A percentile compares a stretch with the other conserved stretches of the same genome.
Evolutionary conservation across 225 moss, liverwort and hornwort species (phyloP).

Genomic region (Marchantia polymorpha): DNA sequence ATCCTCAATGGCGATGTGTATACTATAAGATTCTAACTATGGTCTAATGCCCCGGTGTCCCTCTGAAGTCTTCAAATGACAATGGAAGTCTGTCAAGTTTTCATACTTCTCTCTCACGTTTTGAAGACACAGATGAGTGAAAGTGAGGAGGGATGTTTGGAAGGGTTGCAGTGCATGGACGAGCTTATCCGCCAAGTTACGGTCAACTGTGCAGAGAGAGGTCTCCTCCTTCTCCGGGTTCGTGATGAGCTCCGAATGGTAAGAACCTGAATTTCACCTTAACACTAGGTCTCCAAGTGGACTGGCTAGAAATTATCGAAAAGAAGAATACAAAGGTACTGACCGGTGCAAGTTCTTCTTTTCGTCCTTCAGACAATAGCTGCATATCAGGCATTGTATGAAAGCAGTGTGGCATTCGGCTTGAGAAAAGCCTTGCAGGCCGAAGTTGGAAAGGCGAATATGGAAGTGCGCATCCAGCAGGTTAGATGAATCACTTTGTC

Average conservation of each 20-base stretch:
- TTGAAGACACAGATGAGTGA: constrained; percentile 2
- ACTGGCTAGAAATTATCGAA: neutral
- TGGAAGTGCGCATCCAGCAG: constrained; percentile 62
- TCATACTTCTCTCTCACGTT: neutral
- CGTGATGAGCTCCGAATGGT: constrained; percentile 93
- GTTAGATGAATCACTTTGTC: constrained; percentile 23
- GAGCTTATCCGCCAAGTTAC: constrained; percentile 83
- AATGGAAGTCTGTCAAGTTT: neutral
- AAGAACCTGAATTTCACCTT: neutral
- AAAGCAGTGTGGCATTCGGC: constrained; percentile 89
- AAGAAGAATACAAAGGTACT: neutral
- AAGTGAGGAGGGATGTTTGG: neutral
- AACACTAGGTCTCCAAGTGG: neutral
- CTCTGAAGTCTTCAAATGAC: neutral
- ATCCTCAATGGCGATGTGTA: no score
- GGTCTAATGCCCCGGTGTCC: neutral
- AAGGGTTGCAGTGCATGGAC: constrained; percentile 71
- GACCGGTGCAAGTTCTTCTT: neutral
- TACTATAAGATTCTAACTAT: neutral
- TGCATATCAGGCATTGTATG: constrained; percentile 85
- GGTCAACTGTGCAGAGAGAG: constrained; percentile 88
- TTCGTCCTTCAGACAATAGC: constrained; percentile 65
- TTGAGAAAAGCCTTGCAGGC: constrained; percentile 86
- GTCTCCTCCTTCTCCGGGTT: constrained; percentile 68
- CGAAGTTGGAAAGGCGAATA: constrained; percentile 80